Evolutionary conservation across 1,284 basidiomycete species (phyloP).

Genomic region (Heimioporus retisporus): DNA sequence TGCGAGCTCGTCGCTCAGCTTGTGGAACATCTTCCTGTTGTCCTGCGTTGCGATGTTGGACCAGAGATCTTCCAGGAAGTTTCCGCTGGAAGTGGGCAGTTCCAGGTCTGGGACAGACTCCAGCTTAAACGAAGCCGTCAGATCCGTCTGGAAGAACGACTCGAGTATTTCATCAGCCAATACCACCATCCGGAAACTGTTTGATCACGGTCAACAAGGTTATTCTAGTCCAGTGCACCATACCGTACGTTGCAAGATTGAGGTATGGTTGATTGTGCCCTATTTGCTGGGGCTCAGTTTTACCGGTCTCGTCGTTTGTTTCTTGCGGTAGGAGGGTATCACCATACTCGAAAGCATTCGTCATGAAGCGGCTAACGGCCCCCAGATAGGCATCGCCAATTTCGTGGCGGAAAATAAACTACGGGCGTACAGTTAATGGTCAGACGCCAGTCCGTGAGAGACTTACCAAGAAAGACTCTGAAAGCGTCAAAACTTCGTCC

Average conservation of each 20-base stretch:
- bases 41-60: slow-evolving; percentile 90
- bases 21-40: slow-evolving; percentile 88
- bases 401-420: slow-evolving; percentile 99
- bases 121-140: slow-evolving; percentile 89
- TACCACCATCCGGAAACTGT: slow-evolving; percentile 97
- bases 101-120: slow-evolving; percentile 77
- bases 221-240: slow-evolving; percentile 4
- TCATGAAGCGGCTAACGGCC: slow-evolving; percentile 95
- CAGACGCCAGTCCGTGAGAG: background rate
- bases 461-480: slow-evolving; percentile 92
- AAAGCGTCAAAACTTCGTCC: slow-evolving; percentile 96
- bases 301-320: slow-evolving; percentile 51
- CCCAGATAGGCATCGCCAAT: slow-evolving; percentile 97
- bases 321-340: slow-evolving; percentile 79
- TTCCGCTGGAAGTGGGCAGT: slow-evolving; percentile 64
- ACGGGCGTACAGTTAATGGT: slow-evolving; percentile 14
- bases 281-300: slow-evolving; percentile 57
- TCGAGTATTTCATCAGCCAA: slow-evolving; percentile 95
- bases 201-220: slow-evolving; percentile 17
- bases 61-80: slow-evolving; percentile 88
- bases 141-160: slow-evolving; percentile 93
- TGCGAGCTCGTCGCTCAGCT: slow-evolving; percentile 93
- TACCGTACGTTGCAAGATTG: slow-evolving; percentile 80
- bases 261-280: slow-evolving; percentile 89
- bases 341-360: slow-evolving; percentile 97